Evolutionary conservation across 257 asterid genomes (phyloP), one percentile per base, ranked within the genome.

Genomic region (Solanum sitiens): DNA sequence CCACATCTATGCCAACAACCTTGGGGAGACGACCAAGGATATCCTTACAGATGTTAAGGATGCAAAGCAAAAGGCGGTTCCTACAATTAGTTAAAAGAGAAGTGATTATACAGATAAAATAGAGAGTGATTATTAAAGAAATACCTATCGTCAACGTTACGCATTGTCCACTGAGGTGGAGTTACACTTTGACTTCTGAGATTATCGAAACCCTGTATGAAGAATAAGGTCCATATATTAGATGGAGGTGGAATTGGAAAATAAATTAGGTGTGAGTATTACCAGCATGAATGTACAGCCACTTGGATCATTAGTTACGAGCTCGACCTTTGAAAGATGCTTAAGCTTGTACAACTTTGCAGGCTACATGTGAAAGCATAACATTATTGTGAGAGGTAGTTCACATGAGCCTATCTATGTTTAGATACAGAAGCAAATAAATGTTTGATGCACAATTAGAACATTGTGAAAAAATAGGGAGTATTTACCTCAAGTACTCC

Each of bases 91-190:
- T 53, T 37, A 65, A 82, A 83, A 87, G 74, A 39, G 84, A 88
- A 86, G 27, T 30, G 87, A 33, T 50, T 44, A 15, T 75, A 75
- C 56, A 47, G 70, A 77, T n/a, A 79, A 79, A 53, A 33, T 59
- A 15, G 32, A 80, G 23, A 23, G n/a, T 40, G 33, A 18, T 18
- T 77, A 53, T 20, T 82, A 83, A 47, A 53, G 18, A 63, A 44
- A 56, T 77, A 97, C 99, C 99, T 97, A 92, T 97, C 99, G 89
- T 95, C 99, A 85, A 95, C 91, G 88, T 97, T 97, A 83, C 99
- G 99, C 99, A 96, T 94, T 83, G 98, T 96, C 99, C 99, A 97
- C 88, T 97, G 99, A 59, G 99, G 98, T 32, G 99, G 99, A 84
- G 98, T 95, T 87, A 97, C 99, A 92, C 93, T 94, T 89, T 96